Percentiles rank a stretch among this genome's conserved stretches.
Conservation (phyloP, 768 basidiomycete species). For the Mycena sanguinolenta region DNA sequence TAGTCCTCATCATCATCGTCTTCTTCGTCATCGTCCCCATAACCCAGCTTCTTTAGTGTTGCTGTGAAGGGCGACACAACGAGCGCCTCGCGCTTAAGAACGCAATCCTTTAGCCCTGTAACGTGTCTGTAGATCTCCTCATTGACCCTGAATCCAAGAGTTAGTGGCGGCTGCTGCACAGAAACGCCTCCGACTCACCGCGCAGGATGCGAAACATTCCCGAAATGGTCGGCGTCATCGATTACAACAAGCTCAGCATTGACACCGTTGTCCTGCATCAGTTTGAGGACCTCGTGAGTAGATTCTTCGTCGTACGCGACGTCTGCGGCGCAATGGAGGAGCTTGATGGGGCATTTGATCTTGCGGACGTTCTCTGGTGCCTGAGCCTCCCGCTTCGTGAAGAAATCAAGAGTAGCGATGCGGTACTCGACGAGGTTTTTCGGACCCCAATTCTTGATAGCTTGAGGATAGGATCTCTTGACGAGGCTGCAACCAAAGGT, state of each 20-base stretch:
- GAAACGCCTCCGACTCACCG: slow-evolving; percentile 30
- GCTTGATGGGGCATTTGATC: slow-evolving; percentile 40
- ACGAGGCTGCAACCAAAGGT: slow-evolving; percentile 17
- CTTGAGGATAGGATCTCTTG: slow-evolving; percentile 25
- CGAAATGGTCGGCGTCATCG: slow-evolving; percentile 39
- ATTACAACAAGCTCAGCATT: slow-evolving; percentile 32
- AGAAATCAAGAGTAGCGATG: slow-evolving; percentile 37
- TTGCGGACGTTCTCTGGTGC: slow-evolving; percentile 34
- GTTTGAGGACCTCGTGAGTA: slow-evolving; percentile 33
- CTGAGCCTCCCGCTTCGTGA: slow-evolving; percentile 29
- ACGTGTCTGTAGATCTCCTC: slow-evolving; percentile 27
- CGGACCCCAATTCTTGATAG: slow-evolving; percentile 35
- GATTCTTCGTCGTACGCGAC: slow-evolving; percentile 39
- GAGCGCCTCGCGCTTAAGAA: slow-evolving; percentile 23
- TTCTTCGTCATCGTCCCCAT: slow-evolving; percentile 16
- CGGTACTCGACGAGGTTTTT: slow-evolving; percentile 15
- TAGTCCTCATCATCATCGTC: slow-evolving; percentile 29
- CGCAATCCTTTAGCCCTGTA: slow-evolving; percentile 22
- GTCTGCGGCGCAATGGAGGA: slow-evolving; percentile 43
- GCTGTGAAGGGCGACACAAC: slow-evolving; percentile 36
- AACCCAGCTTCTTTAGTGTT: slow-evolving; percentile 32
- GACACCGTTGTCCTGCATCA: slow-evolving; percentile 40
- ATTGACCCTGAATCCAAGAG: slow-evolving; percentile 13
- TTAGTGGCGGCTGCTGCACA: not conserved
- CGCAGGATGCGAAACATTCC: slow-evolving; percentile 31